These are phyloP conservation scores for Hydnomerulius pinastri DNA, from an alignment of 768 basidiomycete species.

Conservation along the genomic window DNA sequence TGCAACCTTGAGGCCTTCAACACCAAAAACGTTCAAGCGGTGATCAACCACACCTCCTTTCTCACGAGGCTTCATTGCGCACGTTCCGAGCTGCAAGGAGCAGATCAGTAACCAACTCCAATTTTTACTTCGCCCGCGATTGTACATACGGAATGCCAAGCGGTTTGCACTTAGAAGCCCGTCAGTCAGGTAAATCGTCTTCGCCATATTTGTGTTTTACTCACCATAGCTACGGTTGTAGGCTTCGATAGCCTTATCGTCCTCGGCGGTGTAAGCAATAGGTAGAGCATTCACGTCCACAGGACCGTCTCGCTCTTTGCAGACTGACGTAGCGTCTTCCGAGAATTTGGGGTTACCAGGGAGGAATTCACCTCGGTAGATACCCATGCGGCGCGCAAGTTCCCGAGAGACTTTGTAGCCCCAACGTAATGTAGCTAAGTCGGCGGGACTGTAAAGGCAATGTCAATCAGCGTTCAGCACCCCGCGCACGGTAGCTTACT, in stretches of 20 bases:
- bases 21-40: constrained; percentile 61
- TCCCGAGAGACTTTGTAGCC: constrained; percentile 22
- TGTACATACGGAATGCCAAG: constrained; percentile 46
- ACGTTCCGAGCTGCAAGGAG: constrained; percentile 64
- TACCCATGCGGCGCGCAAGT: constrained; percentile 23
- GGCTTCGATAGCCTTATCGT: constrained; percentile 44
- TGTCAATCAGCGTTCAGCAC: neutral
- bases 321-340: constrained; percentile 7
- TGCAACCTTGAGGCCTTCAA: constrained; percentile 24
- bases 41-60: constrained; percentile 60
- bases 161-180: constrained; percentile 35
- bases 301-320: constrained; percentile 26
- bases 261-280: constrained; percentile 43
- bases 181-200: neutral
- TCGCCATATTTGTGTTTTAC: constrained; percentile 1
- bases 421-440: constrained; percentile 16
- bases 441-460: constrained; percentile 11
- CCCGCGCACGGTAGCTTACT: neutral
- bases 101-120: constrained; percentile 19
- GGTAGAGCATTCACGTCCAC: constrained; percentile 36
- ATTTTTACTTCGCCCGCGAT: neutral
- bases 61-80: constrained; percentile 60
- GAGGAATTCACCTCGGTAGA: constrained; percentile 41
- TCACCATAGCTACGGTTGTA: constrained; percentile 36
- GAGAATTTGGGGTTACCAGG: constrained; percentile 41